Percentiles rank a stretch among this genome's conserved stretches.
Conservation (phyloP, 2,329 filamentous ascomycete genomes). For the Mycosphaerella sp. region DNA sequence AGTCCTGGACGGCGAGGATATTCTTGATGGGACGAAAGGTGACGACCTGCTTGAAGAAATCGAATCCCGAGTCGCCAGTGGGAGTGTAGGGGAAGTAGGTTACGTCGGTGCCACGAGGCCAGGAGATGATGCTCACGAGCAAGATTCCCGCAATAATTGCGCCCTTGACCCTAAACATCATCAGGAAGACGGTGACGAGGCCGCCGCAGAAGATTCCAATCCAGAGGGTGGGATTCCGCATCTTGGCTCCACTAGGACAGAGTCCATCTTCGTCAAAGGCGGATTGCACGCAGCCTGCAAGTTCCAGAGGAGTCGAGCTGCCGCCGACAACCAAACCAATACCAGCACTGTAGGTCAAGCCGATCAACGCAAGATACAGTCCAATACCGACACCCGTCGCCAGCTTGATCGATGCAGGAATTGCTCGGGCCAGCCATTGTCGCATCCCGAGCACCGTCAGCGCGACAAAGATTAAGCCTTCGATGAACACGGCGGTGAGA, state of each 20-base stretch:
- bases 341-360: conserved; percentile 71
- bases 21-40: conserved; percentile 71
- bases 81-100: conserved; percentile 73
- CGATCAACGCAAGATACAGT: conserved; percentile 70
- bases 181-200: conserved; percentile 68
- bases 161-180: conserved; percentile 82
- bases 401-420: conserved; percentile 78
- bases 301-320: conserved; percentile 60
- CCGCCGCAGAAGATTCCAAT: conserved; percentile 82
- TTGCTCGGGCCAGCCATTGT: conserved; percentile 79
- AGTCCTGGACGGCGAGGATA: conserved; percentile 65
- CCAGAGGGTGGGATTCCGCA: conserved; percentile 81
- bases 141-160: conserved; percentile 79
- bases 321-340: conserved; percentile 71
- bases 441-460: conserved; percentile 74
- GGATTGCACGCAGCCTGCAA: conserved; percentile 64
- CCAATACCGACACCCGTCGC: conserved; percentile 82
- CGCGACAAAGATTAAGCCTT: conserved; percentile 77
- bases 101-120: conserved; percentile 68
- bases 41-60: conserved; percentile 85
- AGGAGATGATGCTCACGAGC: conserved; percentile 80
- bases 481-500: conserved; percentile 79
- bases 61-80: conserved; percentile 62
- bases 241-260: conserved; percentile 62
- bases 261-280: conserved; percentile 44